Conservation (phyloP, 2,329 filamentous ascomycete species). For the Hysterium pulicare region DNA sequence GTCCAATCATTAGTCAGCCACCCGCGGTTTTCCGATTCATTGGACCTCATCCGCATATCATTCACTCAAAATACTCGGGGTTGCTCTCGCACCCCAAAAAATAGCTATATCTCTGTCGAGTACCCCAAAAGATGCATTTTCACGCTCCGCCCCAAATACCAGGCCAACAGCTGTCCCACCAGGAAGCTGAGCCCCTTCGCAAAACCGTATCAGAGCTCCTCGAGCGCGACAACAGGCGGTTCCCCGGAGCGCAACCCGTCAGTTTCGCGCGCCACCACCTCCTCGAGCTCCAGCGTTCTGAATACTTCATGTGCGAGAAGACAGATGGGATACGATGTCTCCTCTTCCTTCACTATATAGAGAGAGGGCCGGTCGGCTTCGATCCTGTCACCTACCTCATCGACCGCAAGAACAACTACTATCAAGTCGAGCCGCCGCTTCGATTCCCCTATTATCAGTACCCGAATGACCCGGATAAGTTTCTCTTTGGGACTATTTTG, state of each 20-base stretch:
- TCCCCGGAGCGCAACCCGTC: conserved; percentile 91
- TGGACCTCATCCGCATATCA: no score
- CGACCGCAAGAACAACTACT: conserved; percentile 97
- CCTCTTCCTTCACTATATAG: conserved; percentile 77
- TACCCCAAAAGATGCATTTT: conserved; percentile 2
- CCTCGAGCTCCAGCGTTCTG: conserved; percentile 72
- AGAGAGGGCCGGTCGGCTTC: conserved; percentile 48
- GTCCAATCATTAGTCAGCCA: no score
- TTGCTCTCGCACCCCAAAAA: no score
- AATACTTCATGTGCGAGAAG: conserved; percentile 98
- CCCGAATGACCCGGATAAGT: conserved; percentile 52
- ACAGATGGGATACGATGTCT: conserved; percentile 94
- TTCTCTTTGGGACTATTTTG: conserved; percentile 77
- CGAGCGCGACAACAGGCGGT: conserved; percentile 62
- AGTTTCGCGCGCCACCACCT: conserved; percentile 83
- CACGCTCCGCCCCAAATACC: conserved; percentile 33
- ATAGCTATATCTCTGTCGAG: no score
- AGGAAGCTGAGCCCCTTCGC: conserved; percentile 53
- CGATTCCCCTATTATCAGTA: conserved; percentile 75
- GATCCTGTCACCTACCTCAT: conserved; percentile 75
- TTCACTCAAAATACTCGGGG: no score
- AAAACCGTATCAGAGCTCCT: conserved; percentile 73
- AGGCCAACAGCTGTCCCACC: conserved; percentile 19
- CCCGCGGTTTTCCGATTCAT: no score
- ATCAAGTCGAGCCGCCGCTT: conserved; percentile 69